A percentile compares a stretch with the other conserved stretches of the same genome.
phyloP scores from a whole-genome alignment of 129 eudicot species.

The Heracleum sosnowskyi region DNA sequence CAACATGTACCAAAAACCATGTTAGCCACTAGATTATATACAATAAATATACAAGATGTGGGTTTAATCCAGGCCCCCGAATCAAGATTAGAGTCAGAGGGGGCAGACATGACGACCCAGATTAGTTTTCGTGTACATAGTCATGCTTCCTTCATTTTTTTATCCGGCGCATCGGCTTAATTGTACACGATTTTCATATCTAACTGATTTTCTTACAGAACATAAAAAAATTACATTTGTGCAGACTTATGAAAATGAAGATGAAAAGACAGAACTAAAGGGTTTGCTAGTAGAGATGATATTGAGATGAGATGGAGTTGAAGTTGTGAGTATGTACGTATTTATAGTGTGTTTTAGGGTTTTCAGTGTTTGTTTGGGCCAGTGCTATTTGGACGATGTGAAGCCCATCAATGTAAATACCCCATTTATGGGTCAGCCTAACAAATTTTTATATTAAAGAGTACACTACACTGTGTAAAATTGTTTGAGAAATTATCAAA shows the following conservation, averaged over 20 bases:
- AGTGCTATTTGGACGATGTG: background rate
- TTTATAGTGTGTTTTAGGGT: background rate
- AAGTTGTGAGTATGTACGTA: background rate
- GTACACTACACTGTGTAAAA: too few relatives aligned
- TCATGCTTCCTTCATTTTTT: conserved; percentile 79
- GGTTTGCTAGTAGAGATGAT: too few relatives aligned
- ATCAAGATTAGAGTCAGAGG: conserved; percentile 47
- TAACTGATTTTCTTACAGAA: too few relatives aligned
- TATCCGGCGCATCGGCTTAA: conserved; percentile 96
- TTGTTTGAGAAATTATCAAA: too few relatives aligned
- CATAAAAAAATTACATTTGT: too few relatives aligned
- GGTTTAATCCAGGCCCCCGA: conserved; percentile 90
- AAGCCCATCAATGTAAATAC: background rate
- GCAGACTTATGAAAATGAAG: too few relatives aligned
- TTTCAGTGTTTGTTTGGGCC: background rate
- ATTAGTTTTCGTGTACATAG: conserved; percentile 61
- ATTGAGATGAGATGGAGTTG: background rate
- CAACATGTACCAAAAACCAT: background rate
- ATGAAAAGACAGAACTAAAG: too few relatives aligned
- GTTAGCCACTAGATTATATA: too few relatives aligned
- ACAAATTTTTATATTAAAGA: too few relatives aligned
- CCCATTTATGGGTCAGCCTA: too few relatives aligned
- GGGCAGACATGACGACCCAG: conserved; percentile 92
- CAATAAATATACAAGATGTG: too few relatives aligned
- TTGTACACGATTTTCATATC: conserved; percentile 43